A percentile compares a stretch with the other conserved stretches of the same genome.
Conservation (phyloP, 1,284 basidiomycete genomes). For the Cutaneotrichosporon mucoides region DNA sequence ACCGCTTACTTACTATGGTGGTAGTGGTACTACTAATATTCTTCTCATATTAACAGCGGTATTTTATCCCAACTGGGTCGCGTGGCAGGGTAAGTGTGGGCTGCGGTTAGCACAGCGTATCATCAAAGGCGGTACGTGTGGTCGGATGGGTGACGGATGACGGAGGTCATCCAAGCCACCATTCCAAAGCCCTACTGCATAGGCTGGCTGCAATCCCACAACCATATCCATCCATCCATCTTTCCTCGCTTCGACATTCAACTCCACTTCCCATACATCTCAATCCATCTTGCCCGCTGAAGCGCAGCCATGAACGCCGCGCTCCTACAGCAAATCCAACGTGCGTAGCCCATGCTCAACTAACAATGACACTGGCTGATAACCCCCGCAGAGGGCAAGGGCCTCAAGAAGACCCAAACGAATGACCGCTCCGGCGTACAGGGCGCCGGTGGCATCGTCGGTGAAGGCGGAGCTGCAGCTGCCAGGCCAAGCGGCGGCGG, state of each 20-base stretch:
- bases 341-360: conserved; percentile 17
- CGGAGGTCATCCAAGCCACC: too few species aligned
- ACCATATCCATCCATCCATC: neutral
- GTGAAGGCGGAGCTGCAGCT: conserved; percentile 14
- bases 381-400: conserved; percentile 59
- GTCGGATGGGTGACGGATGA: too few species aligned
- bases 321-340: conserved; percentile 42
- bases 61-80: too few species aligned
- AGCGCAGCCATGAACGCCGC: conserved; percentile 38
- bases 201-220: neutral
- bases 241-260: neutral
- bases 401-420: conserved; percentile 72
- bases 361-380: neutral
- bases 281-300: neutral
- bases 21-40: neutral
- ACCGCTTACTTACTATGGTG: too few species aligned
- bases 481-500: conserved; percentile 39
- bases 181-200: too few species aligned
- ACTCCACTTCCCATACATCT: too few species aligned
- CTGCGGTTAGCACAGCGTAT: too few species aligned
- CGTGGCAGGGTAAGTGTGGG: too few species aligned
- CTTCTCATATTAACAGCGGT: too few species aligned
- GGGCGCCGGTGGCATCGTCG: conserved; percentile 48
- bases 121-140: too few species aligned
- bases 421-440: conserved; percentile 69